A percentile compares a stretch with the other conserved stretches of the same genome.
phyloP scores from a whole-genome alignment of 2,329 filamentous ascomycete species.

The Colletotrichum lentis region DNA sequence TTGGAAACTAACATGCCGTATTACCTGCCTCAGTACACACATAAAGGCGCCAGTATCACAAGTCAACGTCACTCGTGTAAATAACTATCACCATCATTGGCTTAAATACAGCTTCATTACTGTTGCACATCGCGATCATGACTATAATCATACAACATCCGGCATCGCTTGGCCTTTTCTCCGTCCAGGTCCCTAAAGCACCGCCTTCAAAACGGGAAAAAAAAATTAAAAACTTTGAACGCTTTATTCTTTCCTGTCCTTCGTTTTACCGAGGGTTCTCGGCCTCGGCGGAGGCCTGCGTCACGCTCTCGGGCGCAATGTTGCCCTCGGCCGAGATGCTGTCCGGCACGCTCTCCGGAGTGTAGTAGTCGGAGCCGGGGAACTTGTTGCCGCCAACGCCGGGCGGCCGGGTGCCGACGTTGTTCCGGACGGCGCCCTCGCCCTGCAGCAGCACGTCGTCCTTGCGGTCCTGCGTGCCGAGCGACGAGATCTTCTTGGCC shows the following conservation, averaged over 20 bases:
- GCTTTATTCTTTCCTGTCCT: neutral
- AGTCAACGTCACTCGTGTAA: neutral
- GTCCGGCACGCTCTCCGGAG: conserved; percentile 53
- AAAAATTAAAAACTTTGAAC: too few relatives aligned
- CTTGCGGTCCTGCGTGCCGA: conserved; percentile 30
- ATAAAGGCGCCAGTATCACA: neutral
- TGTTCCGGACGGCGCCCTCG: conserved; percentile 49
- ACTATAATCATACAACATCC: conserved; percentile 15
- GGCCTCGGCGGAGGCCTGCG: conserved; percentile 47
- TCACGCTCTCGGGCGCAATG: conserved; percentile 53
- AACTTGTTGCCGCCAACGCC: conserved; percentile 51
- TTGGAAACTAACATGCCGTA: too few relatives aligned
- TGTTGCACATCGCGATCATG: conserved; percentile 28
- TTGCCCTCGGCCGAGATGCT: conserved; percentile 48
- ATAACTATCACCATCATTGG: too few relatives aligned
- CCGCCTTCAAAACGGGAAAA: neutral
- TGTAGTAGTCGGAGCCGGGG: conserved; percentile 53
- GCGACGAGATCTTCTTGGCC: conserved; percentile 36
- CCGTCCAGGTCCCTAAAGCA: neutral
- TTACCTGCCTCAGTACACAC: too few relatives aligned
- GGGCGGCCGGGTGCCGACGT: conserved; percentile 49
- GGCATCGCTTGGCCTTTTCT: conserved; percentile 15
- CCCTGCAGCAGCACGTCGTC: conserved; percentile 43
- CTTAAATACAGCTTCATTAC: neutral
- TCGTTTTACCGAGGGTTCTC: conserved; percentile 36